These are phyloP conservation scores for Sphaceloma murrayae DNA, from an alignment of 2,329 filamentous ascomycete genomes.

Conservation along the genomic window DNA sequence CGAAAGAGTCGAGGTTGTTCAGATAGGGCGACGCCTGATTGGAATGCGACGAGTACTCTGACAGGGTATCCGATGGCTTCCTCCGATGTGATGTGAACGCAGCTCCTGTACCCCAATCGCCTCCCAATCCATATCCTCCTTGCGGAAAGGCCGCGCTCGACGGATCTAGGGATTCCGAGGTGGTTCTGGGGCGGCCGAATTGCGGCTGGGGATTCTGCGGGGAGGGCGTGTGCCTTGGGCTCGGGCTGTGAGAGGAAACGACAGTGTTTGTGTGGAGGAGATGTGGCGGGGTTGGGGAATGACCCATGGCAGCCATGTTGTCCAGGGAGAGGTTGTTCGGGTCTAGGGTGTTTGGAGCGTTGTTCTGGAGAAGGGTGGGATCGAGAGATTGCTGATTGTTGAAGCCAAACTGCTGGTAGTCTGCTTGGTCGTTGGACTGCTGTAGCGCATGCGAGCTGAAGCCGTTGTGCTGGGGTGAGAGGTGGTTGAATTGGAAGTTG, in stretches of 20 bases:
- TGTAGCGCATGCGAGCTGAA: conserved; percentile 2
- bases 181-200: conserved; percentile 49
- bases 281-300: conserved; percentile 47
- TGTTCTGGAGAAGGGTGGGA: conserved; percentile 47
- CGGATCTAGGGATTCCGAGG: conserved; percentile 48
- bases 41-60: conserved; percentile 68
- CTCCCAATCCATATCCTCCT: conserved; percentile 30
- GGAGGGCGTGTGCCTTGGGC: conserved; percentile 44
- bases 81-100: conserved; percentile 73
- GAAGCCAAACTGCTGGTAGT: conserved; percentile 47
- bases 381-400: conserved; percentile 49
- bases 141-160: conserved; percentile 49
- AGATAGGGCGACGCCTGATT: conserved; percentile 76
- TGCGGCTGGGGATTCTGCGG: conserved; percentile 44
- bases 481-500: conserved; percentile 5
- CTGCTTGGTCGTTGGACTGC: conserved; percentile 10
- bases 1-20: conserved; percentile 67
- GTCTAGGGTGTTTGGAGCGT: conserved; percentile 37
- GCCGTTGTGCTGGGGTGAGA: conserved; percentile 4
- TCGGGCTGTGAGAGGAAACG: conserved; percentile 45
- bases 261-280: conserved; percentile 45
- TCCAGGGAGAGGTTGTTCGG: conserved; percentile 37
- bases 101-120: conserved; percentile 50
- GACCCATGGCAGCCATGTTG: conserved; percentile 42
- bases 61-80: conserved; percentile 74